phyloP scores from a whole-genome alignment of 1,284 basidiomycete genomes.

The Cryptococcus wingfieldii region DNA sequence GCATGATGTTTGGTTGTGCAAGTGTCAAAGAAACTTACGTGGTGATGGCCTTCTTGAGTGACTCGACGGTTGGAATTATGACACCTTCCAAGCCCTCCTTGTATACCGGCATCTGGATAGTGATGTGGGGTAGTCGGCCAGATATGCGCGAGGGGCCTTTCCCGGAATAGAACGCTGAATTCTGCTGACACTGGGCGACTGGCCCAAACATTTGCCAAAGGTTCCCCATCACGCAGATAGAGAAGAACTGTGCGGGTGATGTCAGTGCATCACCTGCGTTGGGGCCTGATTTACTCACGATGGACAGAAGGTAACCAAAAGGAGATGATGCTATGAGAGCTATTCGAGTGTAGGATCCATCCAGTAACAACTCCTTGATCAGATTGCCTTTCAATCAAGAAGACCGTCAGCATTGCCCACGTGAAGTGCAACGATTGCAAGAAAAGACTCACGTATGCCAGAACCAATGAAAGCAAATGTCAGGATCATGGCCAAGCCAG shows the following conservation, averaged over 20 bases:
- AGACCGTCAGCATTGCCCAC: background rate
- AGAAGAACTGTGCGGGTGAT: conserved; percentile 42
- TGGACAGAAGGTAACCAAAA: conserved; percentile 65
- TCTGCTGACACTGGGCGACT: conserved; percentile 56
- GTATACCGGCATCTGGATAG: conserved; percentile 61
- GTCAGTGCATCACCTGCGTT: background rate
- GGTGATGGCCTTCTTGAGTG: conserved; percentile 63
- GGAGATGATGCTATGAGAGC: conserved; percentile 61
- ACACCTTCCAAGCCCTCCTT: conserved; percentile 58
- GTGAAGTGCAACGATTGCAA: background rate
- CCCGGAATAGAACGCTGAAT: conserved; percentile 56
- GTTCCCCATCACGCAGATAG: conserved; percentile 47
- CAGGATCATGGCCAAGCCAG: conserved; percentile 59
- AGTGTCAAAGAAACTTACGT: background rate
- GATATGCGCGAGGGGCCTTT: conserved; percentile 45
- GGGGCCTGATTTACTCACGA: conserved; percentile 53
- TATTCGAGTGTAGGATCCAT: conserved; percentile 62
- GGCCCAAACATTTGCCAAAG: conserved; percentile 51
- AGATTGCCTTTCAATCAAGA: conserved; percentile 55
- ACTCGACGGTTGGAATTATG: conserved; percentile 54
- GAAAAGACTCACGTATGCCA: conserved; percentile 55
- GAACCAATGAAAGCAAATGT: conserved; percentile 54
- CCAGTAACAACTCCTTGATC: conserved; percentile 64
- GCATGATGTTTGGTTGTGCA: background rate
- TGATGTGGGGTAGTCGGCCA: conserved; percentile 54